Percentiles rank a stretch among this genome's conserved stretches.
phyloP scores from a whole-genome alignment of 2,329 filamentous ascomycete species.

The Diaporthe batatas region DNA sequence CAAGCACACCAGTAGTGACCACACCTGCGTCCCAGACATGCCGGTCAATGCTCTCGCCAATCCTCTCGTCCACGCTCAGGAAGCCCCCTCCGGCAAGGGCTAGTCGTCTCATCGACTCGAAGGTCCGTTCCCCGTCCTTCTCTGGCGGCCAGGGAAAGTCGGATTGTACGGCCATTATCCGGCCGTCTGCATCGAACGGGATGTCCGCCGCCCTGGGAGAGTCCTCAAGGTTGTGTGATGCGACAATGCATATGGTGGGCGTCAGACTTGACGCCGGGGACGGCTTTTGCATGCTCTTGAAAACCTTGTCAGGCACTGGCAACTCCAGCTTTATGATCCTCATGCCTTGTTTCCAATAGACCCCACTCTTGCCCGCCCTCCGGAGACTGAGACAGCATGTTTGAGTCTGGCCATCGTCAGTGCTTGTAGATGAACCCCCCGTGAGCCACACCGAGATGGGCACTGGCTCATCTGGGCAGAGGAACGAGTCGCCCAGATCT shows the following conservation, averaged over 20 bases:
- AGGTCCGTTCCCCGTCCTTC: conserved; percentile 23
- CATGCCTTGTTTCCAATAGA: conserved; percentile 51
- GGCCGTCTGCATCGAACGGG: conserved; percentile 48
- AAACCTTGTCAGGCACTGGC: conserved; percentile 43
- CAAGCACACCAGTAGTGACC: conserved; percentile 55
- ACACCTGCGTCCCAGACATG: conserved; percentile 72
- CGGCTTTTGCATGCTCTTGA: not conserved
- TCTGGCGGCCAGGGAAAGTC: conserved; percentile 45
- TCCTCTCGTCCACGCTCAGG: conserved; percentile 63
- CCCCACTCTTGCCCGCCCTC: conserved; percentile 35
- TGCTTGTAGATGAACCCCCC: not conserved
- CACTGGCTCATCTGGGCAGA: conserved; percentile 60
- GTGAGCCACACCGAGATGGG: conserved; percentile 52
- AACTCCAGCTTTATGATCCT: conserved; percentile 54
- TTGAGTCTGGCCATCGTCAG: conserved; percentile 5
- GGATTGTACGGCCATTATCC: conserved; percentile 61
- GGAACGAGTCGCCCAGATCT: conserved; percentile 68
- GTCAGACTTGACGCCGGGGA: conserved; percentile 18
- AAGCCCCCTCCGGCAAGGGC: conserved; percentile 49
- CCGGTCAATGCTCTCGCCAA: conserved; percentile 71
- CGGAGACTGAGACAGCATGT: not conserved
- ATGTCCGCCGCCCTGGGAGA: conserved; percentile 46
- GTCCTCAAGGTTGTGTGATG: conserved; percentile 37
- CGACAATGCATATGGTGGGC: conserved; percentile 47
- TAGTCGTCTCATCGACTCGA: conserved; percentile 52